A percentile compares a stretch with the other conserved stretches of the same genome.
phyloP scores from a whole-genome alignment of 805 yeast genomes.

The Ogataea henricii region DNA sequence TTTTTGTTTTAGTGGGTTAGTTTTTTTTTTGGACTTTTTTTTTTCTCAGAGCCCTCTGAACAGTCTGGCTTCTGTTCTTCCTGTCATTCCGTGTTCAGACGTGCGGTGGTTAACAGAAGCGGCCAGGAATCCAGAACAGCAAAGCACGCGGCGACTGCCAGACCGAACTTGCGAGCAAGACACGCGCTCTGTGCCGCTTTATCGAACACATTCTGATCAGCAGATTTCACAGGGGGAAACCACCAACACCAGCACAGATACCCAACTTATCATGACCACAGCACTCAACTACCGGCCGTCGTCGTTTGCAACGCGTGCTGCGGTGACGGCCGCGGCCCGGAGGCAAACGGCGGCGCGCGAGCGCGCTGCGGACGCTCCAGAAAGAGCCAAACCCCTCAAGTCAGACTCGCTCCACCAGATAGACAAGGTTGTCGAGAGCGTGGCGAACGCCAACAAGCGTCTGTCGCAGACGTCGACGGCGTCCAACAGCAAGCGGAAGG shows the following conservation, averaged over 20 bases:
- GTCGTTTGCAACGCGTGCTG: constrained; percentile 32
- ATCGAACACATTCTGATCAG: neutral
- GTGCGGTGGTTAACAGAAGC: neutral
- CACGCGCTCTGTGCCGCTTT: neutral
- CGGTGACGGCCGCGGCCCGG: constrained; percentile 20
- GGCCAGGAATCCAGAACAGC: neutral
- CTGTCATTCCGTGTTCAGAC: neutral
- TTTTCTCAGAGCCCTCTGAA: no score
- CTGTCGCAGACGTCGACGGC: constrained; percentile 44
- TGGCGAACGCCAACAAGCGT: constrained; percentile 39
- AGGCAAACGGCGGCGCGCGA: neutral
- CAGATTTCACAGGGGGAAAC: neutral
- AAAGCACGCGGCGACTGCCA: neutral
- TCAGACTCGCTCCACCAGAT: constrained; percentile 11
- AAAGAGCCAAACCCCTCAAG: neutral
- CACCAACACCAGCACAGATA: neutral
- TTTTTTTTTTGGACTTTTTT: neutral
- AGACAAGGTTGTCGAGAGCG: constrained; percentile 45
- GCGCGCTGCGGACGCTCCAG: neutral
- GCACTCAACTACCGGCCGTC: constrained; percentile 18
- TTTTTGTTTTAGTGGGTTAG: constrained; percentile 2
- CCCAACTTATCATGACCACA: constrained; percentile 7
- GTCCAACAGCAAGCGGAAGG: constrained; percentile 36
- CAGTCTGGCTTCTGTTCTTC: neutral
- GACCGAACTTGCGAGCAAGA: neutral